A percentile compares a stretch with the other conserved stretches of the same genome.
These are phyloP conservation scores for Xanthoconium separans DNA, from an alignment of 1,284 basidiomycete genomes.

Conservation along the genomic window DNA sequence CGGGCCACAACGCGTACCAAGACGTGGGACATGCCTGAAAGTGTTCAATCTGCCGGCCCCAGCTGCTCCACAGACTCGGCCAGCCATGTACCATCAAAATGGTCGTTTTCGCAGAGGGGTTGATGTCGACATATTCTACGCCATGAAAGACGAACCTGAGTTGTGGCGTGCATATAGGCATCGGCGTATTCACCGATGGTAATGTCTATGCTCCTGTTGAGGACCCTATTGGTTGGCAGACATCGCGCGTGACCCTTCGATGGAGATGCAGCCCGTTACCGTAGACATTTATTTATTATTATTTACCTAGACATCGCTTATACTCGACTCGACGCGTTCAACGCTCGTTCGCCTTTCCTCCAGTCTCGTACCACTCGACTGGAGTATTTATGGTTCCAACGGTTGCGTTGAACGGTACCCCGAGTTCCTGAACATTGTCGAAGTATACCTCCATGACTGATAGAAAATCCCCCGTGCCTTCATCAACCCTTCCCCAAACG, in stretches of 20 bases:
- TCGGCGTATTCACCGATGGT: constrained; percentile 35
- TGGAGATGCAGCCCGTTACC: too few species aligned
- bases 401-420: background rate
- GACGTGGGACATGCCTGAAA: constrained; percentile 45
- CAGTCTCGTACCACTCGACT: too few species aligned
- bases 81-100: constrained; percentile 72
- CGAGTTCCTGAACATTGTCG: background rate
- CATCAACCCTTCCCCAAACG: too few species aligned
- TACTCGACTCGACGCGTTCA: too few species aligned
- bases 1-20: background rate
- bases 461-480: too few species aligned
- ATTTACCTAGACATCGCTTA: too few species aligned
- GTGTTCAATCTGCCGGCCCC: constrained; percentile 65
- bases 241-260: too few species aligned
- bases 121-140: constrained; percentile 64
- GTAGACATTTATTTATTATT: too few species aligned
- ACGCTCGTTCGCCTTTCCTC: too few species aligned
- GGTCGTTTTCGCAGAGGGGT: constrained; percentile 47
- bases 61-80: constrained; percentile 72
- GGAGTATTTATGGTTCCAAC: too few species aligned
- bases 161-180: constrained; percentile 1
- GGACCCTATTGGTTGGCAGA: constrained; percentile 37
- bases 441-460: too few species aligned
- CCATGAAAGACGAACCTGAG: background rate
- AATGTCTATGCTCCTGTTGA: constrained; percentile 33